phyloP scores from a whole-genome alignment of 108 stramenopile genomes.

The Asterionellopsis glacialis region DNA sequence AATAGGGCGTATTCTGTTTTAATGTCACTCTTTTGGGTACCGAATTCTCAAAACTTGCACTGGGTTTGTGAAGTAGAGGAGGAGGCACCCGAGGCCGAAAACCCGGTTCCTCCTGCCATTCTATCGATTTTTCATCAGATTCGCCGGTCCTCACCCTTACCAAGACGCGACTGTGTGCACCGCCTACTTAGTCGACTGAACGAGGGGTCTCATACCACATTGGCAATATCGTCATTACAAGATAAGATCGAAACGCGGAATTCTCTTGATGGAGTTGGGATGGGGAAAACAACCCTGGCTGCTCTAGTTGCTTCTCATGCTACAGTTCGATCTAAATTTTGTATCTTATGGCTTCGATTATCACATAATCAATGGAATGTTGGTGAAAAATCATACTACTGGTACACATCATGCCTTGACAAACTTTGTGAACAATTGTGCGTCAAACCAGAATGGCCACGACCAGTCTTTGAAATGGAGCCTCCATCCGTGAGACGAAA shows the following conservation, averaged over 20 bases:
- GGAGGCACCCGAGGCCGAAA: neutral
- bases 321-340: slow-evolving; percentile 15
- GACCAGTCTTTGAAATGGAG: slow-evolving; percentile 12
- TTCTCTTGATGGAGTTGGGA: slow-evolving; percentile 11
- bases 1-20: slow-evolving; percentile 29
- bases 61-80: slow-evolving; percentile 11
- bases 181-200: slow-evolving; percentile 24
- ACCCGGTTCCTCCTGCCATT: neutral
- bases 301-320: slow-evolving; percentile 32
- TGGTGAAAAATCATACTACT: slow-evolving; percentile 1
- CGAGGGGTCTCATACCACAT: slow-evolving; percentile 6
- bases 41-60: slow-evolving; percentile 17
- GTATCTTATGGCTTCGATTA: slow-evolving; percentile 22
- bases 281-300: slow-evolving; percentile 60
- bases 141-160: slow-evolving; percentile 8
- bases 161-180: slow-evolving; percentile 24
- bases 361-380: slow-evolving; percentile 1
- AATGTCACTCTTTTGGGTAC: slow-evolving; percentile 27
- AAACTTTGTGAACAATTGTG: slow-evolving; percentile 21
- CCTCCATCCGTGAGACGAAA: slow-evolving; percentile 11
- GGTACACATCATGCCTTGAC: slow-evolving; percentile 8
- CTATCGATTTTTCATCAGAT: neutral
- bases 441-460: slow-evolving; percentile 13
- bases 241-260: slow-evolving; percentile 9
- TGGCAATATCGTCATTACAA: slow-evolving; percentile 10